Evolutionary conservation across 1,139 yeast species (phyloP).

Genomic region (Geotrichum cucujoidarum): DNA sequence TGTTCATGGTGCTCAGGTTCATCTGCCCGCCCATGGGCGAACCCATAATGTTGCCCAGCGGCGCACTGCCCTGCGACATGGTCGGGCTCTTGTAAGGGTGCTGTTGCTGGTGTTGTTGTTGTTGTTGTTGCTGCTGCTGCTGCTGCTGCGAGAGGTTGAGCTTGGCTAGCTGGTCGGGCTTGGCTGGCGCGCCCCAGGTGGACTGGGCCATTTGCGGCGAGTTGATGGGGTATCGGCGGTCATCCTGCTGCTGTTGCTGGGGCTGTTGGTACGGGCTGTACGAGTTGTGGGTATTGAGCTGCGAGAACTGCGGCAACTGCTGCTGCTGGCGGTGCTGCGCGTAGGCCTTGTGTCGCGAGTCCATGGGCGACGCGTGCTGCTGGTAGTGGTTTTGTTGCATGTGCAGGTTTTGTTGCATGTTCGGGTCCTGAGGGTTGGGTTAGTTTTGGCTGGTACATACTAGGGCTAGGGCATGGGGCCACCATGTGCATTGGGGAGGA

Average conservation of each 20-base stretch:
- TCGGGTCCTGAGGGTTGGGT: not conserved
- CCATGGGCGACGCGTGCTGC: not conserved
- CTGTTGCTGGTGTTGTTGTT: not conserved
- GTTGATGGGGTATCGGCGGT: not conserved
- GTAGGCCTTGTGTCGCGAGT: not conserved
- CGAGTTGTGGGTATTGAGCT: not conserved
- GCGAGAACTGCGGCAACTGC: slow-evolving; percentile 6
- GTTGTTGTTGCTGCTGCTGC: not conserved
- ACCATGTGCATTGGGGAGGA: not conserved
- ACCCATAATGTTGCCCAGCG: not conserved
- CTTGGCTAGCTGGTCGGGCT: not conserved
- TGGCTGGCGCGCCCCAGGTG: not conserved
- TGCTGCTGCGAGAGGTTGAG: not conserved
- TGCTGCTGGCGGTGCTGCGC: slow-evolving; percentile 4
- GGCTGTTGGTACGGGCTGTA: not conserved
- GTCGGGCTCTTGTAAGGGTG: not conserved
- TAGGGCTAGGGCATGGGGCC: too few relatives aligned
- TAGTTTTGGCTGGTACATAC: not conserved
- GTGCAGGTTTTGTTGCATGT: not conserved
- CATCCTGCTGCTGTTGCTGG: not conserved
- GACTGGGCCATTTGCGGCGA: not conserved
- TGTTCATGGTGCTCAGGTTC: not conserved
- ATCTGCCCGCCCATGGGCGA: not conserved
- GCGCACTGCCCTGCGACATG: not conserved
- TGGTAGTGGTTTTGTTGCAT: not conserved